Conservation (phyloP, 768 basidiomycete species). For the Hericium coralloides region DNA sequence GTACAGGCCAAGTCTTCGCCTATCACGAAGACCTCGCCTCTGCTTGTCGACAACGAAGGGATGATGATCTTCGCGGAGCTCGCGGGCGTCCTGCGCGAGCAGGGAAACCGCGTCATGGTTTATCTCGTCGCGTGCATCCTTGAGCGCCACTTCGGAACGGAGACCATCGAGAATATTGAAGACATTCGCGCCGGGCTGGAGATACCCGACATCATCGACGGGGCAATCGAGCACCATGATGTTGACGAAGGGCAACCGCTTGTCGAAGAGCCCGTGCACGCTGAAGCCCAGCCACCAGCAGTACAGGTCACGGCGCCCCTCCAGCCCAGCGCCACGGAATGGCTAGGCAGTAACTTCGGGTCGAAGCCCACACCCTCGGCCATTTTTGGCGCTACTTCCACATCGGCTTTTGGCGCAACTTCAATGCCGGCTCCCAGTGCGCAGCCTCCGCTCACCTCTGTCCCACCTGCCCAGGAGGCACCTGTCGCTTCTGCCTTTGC, state of each 20-base stretch:
- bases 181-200: conserved; percentile 46
- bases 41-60: conserved; percentile 53
- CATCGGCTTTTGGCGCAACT: conserved; percentile 14
- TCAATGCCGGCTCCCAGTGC: conserved; percentile 6
- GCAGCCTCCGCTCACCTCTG: conserved; percentile 2
- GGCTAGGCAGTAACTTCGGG: conserved; percentile 25
- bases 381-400: conserved; percentile 9
- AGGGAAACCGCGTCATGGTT: conserved; percentile 62
- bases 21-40: conserved; percentile 56
- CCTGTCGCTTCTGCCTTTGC: conserved; percentile 23
- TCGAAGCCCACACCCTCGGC: conserved; percentile 16
- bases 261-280: conserved; percentile 15
- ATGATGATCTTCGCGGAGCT: conserved; percentile 64
- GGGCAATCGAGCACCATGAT: conserved; percentile 20
- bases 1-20: conserved; percentile 76
- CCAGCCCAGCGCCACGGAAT: conserved; percentile 24
- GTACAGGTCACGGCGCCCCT: neutral
- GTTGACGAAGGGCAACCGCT: conserved; percentile 19
- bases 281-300: neutral
- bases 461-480: conserved; percentile 1
- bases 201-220: conserved; percentile 64
- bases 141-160: conserved; percentile 77
- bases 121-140: conserved; percentile 87
- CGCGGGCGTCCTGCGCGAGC: conserved; percentile 50
- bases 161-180: conserved; percentile 71